A percentile compares a stretch with the other conserved stretches of the same genome.
These are phyloP conservation scores for Cercospora canescens DNA, from an alignment of 2,329 filamentous ascomycete genomes.

Conservation along the genomic window DNA sequence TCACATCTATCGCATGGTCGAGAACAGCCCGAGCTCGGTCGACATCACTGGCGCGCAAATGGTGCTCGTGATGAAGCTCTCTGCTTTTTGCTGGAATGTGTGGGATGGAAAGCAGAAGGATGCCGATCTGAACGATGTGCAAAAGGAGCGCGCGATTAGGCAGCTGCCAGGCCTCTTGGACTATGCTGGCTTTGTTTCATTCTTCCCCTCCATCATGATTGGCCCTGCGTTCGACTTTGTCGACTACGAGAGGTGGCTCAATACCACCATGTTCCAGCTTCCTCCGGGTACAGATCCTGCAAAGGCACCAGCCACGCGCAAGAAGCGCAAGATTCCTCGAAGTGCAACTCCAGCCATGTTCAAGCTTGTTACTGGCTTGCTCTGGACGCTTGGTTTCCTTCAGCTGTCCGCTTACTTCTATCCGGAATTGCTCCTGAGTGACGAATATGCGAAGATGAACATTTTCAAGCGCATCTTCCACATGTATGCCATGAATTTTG, in stretches of 20 bases:
- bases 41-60: conserved; percentile 96
- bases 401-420: conserved; percentile 69
- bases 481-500: conserved; percentile 80
- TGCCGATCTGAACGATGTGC: conserved; percentile 78
- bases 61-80: conserved; percentile 97
- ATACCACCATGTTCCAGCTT: conserved; percentile 90
- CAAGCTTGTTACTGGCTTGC: conserved; percentile 71
- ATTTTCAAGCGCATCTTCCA: conserved; percentile 74
- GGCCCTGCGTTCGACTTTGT: conserved; percentile 93
- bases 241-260: conserved; percentile 90
- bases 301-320: conserved; percentile 81
- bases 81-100: conserved; percentile 96
- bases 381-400: conserved; percentile 80
- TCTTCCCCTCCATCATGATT: conserved; percentile 87
- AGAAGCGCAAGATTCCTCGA: conserved; percentile 88
- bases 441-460: conserved; percentile 65
- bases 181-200: conserved; percentile 87
- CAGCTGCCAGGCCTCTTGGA: conserved; percentile 75
- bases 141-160: conserved; percentile 77
- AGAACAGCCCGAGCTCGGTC: conserved; percentile 64
- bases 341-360: conserved; percentile 80
- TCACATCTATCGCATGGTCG: conserved; percentile 78
- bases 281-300: conserved; percentile 78
- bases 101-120: conserved; percentile 83
- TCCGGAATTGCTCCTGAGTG: conserved; percentile 62